A percentile compares a stretch with the other conserved stretches of the same genome.
Evolutionary conservation across 108 stramenopile species (phyloP).

Genomic region (Schizochytrium sp.): DNA sequence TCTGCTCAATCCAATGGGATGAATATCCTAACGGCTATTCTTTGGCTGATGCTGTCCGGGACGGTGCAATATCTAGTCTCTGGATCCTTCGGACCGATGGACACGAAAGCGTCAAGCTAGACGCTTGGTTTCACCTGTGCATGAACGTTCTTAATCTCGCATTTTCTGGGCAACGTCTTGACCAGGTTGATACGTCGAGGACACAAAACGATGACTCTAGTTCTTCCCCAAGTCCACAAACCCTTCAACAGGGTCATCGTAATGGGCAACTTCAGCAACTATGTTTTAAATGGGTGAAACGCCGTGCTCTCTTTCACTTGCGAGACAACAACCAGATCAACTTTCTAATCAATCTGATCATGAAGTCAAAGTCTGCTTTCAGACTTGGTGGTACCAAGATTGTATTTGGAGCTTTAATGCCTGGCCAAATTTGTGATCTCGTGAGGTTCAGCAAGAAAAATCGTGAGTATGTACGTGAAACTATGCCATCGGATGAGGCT

Average conservation of each 20-base stretch:
- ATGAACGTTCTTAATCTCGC: neutral
- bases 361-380: neutral
- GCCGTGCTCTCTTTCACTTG: constrained; percentile 40
- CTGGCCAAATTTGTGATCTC: neutral
- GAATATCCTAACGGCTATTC: constrained; percentile 25
- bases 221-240: neutral
- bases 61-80: neutral
- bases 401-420: neutral
- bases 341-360: neutral
- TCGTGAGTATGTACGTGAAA: neutral
- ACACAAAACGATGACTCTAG: too few species aligned
- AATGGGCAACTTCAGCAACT: constrained; percentile 29
- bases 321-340: neutral
- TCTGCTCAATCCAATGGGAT: constrained; percentile 1
- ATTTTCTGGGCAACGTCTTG: neutral
- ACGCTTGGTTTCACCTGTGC: constrained; percentile 32
- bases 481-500: neutral
- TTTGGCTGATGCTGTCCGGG: neutral
- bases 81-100: constrained; percentile 45
- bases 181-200: neutral
- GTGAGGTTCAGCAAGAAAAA: neutral
- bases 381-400: constrained; percentile 16
- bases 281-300: constrained; percentile 24
- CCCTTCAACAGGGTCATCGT: constrained; percentile 10
- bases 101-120: neutral